Percentiles rank a stretch among this genome's conserved stretches.
phyloP scores from a whole-genome alignment of 2,329 filamentous ascomycete genomes.

The Xylogone sp. region DNA sequence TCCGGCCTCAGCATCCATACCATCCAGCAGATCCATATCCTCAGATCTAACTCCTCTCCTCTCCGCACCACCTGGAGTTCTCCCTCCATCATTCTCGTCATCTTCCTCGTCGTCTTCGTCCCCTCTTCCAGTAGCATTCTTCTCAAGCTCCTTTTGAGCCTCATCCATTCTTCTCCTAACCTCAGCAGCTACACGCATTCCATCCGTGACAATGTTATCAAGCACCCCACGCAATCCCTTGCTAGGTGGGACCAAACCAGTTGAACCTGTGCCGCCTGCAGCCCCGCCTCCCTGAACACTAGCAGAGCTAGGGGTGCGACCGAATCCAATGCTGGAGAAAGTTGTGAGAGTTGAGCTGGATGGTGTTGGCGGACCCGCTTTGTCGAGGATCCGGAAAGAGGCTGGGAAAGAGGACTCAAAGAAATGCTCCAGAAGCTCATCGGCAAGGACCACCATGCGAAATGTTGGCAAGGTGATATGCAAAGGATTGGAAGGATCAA shows the following conservation, averaged over 20 bases:
- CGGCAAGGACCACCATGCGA: slow-evolving; percentile 95
- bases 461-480: slow-evolving; percentile 97
- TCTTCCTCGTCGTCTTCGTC: slow-evolving; percentile 69
- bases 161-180: slow-evolving; percentile 93
- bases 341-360: slow-evolving; percentile 75
- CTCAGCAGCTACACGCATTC: slow-evolving; percentile 92
- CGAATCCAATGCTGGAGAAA: slow-evolving; percentile 69
- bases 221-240: slow-evolving; percentile 87
- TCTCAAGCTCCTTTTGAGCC: slow-evolving; percentile 86
- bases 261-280: slow-evolving; percentile 20
- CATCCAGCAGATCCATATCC: slow-evolving; percentile 69
- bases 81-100: slow-evolving; percentile 51
- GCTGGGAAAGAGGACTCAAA: slow-evolving; percentile 94
- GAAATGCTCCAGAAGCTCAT: slow-evolving; percentile 93
- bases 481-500: slow-evolving; percentile 89
- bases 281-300: slow-evolving; percentile 45
- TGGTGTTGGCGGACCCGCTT: slow-evolving; percentile 36
- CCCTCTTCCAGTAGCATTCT: slow-evolving; percentile 65
- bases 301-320: slow-evolving; percentile 37
- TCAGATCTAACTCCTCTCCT: slow-evolving; percentile 60
- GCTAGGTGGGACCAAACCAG: slow-evolving; percentile 36
- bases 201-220: slow-evolving; percentile 96
- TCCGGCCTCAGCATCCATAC: slow-evolving; percentile 67
- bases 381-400: slow-evolving; percentile 83
- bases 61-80: slow-evolving; percentile 47